Percentiles rank a stretch among this genome's conserved stretches.
Conservation (phyloP, 2,329 filamentous ascomycete genomes). For the Penicillium sp. region DNA sequence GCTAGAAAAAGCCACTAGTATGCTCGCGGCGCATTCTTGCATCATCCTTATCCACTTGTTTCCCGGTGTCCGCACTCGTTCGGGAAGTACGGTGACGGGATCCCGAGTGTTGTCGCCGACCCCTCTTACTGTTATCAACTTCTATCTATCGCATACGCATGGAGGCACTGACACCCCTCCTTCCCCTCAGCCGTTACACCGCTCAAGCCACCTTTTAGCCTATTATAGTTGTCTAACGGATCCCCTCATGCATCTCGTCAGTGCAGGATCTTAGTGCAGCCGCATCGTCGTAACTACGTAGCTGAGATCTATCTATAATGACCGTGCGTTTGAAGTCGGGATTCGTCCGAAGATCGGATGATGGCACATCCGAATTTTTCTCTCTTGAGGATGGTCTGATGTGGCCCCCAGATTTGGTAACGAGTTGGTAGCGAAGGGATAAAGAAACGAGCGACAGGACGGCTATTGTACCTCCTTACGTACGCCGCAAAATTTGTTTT, state of each 20-base stretch:
- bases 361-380: background rate
- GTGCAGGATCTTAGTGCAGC: background rate
- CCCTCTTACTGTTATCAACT: background rate
- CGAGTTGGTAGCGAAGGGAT: background rate
- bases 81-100: conserved; percentile 13
- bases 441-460: background rate
- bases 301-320: background rate
- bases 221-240: background rate
- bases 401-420: background rate
- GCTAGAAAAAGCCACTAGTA: conserved; percentile 8
- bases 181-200: background rate
- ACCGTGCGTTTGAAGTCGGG: background rate
- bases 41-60: conserved; percentile 8
- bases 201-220: background rate
- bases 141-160: background rate
- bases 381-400: background rate
- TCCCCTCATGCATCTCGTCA: background rate
- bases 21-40: conserved; percentile 17
- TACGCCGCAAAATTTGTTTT: background rate
- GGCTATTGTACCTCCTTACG: background rate
- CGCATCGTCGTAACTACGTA: background rate
- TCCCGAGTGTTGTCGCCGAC: background rate
- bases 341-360: background rate
- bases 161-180: background rate
- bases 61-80: background rate